Base-by-base conservation (phyloP, 352 stramenopile species). In the Globisporangium paroecandrum region DNA sequence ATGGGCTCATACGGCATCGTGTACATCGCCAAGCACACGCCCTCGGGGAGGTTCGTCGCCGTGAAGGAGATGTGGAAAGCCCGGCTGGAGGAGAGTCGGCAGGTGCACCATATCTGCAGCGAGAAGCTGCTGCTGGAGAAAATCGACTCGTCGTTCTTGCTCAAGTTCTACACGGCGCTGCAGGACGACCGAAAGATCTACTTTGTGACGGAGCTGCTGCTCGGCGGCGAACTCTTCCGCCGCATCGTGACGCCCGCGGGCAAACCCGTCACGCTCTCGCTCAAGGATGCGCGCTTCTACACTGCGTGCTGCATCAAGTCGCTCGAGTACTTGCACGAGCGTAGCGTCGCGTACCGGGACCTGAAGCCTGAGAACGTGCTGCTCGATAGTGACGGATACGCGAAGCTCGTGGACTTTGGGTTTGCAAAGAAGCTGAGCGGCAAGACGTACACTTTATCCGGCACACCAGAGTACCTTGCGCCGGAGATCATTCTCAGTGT, bases 141-240 rank as follows among this genome's bases (percentile, higher is more conserved):
- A 15, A 77, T 97, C 7, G 81, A 91, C 66, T 92, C 98, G 74
- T 86, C 89, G n/a, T 98, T 98, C 73, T 89, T 98, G 43, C 91
- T 97, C 69, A 95, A 90, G 71, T 75, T 98, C 25, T 87, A 96
- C 64, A 96, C 89, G 69, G 84, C 91, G 8, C 94, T 98, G 66
- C 93, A 98, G 72, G 93, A 84, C 36, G 66, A 81, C 25, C 80
- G 89, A 49, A 98, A 98, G 66, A 70, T 98, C 9, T 98, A 97
- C 72, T 78, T 99, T 18, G 91, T 97, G 24, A 79, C 98, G 24
- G 95, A 99, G 73, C 97, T 97, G 64, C 94, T 94, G 76, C 83
- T 91, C 8, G 95, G 95, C 22, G 95, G 95, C 15, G 91, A 98
- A 73, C 78, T 99, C 8, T 98, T 98, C 70, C 96, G 96, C 67